A percentile compares a stretch with the other conserved stretches of the same genome.
Evolutionary conservation across 768 basidiomycete genomes (phyloP).

Genomic region (Candolleomyces efflorescens): DNA sequence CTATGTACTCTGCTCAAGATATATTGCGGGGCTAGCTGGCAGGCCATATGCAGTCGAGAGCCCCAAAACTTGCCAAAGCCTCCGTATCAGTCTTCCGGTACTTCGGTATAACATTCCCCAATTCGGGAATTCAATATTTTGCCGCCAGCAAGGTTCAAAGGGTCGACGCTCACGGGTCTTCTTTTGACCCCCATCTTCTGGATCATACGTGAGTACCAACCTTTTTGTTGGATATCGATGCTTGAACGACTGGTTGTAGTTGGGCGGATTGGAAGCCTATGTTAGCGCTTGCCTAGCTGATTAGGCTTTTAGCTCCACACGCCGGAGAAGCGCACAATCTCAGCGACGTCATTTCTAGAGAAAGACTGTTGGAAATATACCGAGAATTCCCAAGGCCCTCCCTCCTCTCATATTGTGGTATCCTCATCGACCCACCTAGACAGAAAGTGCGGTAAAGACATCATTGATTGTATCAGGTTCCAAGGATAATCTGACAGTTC

Average conservation of each 20-base stretch:
- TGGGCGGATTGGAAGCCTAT: too few species aligned
- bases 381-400: not conserved
- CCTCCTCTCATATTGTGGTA: not conserved
- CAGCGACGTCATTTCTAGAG: conserved; percentile 16
- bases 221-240: too few species aligned
- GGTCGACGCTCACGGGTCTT: not conserved
- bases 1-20: too few species aligned
- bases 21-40: too few species aligned
- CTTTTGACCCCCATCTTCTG: not conserved
- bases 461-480: not conserved
- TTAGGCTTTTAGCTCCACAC: not conserved
- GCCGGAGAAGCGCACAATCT: not conserved
- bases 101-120: not conserved
- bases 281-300: too few species aligned
- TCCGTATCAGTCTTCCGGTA: not conserved
- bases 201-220: not conserved
- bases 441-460: not conserved
- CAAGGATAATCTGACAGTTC: not conserved
- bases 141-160: not conserved
- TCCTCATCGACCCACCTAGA: too few species aligned
- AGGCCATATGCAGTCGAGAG: too few species aligned
- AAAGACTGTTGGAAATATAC: not conserved
- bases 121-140: conserved; percentile 4
- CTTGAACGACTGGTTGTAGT: too few species aligned
- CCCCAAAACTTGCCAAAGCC: not conserved